Base-by-base conservation (phyloP, 768 basidiomycete genomes). In the Mycena leptocephala region DNA sequence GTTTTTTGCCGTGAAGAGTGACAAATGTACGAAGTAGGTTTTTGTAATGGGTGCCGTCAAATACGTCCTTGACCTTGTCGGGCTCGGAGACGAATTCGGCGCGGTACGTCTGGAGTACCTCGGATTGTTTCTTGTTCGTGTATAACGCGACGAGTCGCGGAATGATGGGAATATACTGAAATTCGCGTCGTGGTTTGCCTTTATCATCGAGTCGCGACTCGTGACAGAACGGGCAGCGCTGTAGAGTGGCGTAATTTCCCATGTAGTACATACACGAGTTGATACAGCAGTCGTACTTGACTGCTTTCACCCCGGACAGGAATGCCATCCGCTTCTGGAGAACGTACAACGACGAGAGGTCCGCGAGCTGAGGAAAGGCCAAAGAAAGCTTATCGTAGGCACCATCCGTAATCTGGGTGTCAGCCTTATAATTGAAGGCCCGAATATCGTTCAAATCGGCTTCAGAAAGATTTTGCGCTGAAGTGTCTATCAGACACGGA, bases 131-230 rank as follows among this genome's bases (percentile, higher is more conserved):
- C 4, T 11, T 26, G 53, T 74, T 82, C 1, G 72, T 67, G 43
- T 75, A 82, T 32, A 77, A 75, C 1, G 79, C 82, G 37, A 74
- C 58, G 22, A 88, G 82, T 2, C 80, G 84, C 11, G 84, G 84
- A 30, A 83, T 83, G 10, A 87, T 39, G 2, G 85, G 84, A 16
- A 87, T 64, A 66, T 87, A 87, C 1, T 67, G 64, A 71, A 84
- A 87, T 7, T 37, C 32, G 18, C 69, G 72, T 1, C 79, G 67
- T 1, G 85, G 68, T 30, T 77, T 78, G 0, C 81, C 79, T 22
- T 67, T 32, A 3, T 37, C 1, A 24, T 77, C 41, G 43, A 39
- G 81, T 0, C 83, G 77, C n/a, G 82, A 18, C 41, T 79, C 77
- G 1, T 80, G 30, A 77, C 86, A 88, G 74, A 78, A 76, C 0